Conservation (phyloP, 2,329 filamentous ascomycete species). For the Aciculosporium take region DNA sequence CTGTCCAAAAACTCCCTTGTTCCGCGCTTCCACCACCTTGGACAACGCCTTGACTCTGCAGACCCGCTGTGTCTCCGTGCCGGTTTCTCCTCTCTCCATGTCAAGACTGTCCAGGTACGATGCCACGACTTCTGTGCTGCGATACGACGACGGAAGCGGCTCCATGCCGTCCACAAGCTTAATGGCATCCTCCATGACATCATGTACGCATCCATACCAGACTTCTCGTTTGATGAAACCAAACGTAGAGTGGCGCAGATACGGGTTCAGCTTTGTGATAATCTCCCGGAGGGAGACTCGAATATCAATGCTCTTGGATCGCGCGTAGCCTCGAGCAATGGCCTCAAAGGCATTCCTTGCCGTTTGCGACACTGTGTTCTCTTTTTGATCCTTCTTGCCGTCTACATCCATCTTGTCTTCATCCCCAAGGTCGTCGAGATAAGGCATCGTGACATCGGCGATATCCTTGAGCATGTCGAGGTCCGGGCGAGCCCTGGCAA, state of each 20-base stretch:
- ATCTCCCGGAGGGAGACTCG: conserved; percentile 24
- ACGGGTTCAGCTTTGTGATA: conserved; percentile 25
- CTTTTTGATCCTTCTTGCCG: conserved; percentile 31
- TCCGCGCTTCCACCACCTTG: conserved; percentile 27
- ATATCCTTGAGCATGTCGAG: conserved; percentile 57
- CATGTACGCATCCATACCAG: conserved; percentile 36
- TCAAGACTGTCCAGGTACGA: conserved; percentile 34
- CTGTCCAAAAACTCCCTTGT: conserved; percentile 27
- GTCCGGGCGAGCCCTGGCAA: conserved; percentile 53
- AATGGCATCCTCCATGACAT: conserved; percentile 30
- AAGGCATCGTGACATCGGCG: conserved; percentile 44
- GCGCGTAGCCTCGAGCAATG: conserved; percentile 34
- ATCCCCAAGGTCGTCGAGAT: conserved; percentile 43
- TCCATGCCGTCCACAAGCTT: conserved; percentile 10
- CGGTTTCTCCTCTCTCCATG: conserved; percentile 28
- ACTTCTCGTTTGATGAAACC: conserved; percentile 31
- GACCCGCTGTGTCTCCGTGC: conserved; percentile 37
- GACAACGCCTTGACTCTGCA: conserved; percentile 31
- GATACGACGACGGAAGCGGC: conserved; percentile 9
- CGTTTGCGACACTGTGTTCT: conserved; percentile 28
- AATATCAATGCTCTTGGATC: conserved; percentile 21
- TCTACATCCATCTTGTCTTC: conserved; percentile 60
- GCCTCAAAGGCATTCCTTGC: conserved; percentile 37
- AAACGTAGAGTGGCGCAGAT: conserved; percentile 24
- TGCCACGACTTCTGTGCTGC: conserved; percentile 12